Evolutionary conservation across 768 basidiomycete species (phyloP).

Genomic region (Termitomyces eurrhizus): DNA sequence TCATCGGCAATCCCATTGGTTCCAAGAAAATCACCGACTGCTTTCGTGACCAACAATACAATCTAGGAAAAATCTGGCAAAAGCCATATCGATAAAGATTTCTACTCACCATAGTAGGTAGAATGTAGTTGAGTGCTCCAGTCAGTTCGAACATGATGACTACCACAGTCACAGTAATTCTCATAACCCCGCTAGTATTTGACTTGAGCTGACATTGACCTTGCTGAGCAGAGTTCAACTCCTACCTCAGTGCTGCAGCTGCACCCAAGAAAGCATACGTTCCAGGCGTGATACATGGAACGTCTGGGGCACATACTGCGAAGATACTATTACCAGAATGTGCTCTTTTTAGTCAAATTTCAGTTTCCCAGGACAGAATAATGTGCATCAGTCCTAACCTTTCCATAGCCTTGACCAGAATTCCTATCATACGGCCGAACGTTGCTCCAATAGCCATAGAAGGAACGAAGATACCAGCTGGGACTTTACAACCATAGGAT

Average conservation of each 20-base stretch:
- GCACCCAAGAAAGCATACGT: conserved; percentile 98
- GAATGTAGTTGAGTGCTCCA: conserved; percentile 92
- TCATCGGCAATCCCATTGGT: conserved; percentile 95
- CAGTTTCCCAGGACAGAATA: neutral
- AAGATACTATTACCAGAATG: conserved; percentile 86
- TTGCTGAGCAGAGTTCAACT: no score
- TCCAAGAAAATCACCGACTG: conserved; percentile 92
- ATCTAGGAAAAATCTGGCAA: conserved; percentile 52
- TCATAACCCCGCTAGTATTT: conserved; percentile 79
- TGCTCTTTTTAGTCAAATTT: conserved; percentile 44
- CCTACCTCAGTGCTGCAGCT: conserved; percentile 87
- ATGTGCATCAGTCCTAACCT: conserved; percentile 39
- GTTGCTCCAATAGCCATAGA: conserved; percentile 99
- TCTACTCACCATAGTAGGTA: conserved; percentile 88
- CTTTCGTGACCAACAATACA: conserved; percentile 92
- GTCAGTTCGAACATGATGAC: conserved; percentile 99
- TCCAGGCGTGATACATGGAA: conserved; percentile 96
- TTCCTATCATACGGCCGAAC: conserved; percentile 96
- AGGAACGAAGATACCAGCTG: conserved; percentile 96
- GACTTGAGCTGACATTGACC: neutral
- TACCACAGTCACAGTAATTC: conserved; percentile 96
- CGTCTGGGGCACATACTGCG: conserved; percentile 84
- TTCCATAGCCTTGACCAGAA: conserved; percentile 91
- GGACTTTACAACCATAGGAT: conserved; percentile 95
- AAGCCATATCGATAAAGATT: neutral